These are phyloP conservation scores for Globisporangium parvum DNA, from an alignment of 352 stramenopile genomes.

Conservation along the genomic window DNA sequence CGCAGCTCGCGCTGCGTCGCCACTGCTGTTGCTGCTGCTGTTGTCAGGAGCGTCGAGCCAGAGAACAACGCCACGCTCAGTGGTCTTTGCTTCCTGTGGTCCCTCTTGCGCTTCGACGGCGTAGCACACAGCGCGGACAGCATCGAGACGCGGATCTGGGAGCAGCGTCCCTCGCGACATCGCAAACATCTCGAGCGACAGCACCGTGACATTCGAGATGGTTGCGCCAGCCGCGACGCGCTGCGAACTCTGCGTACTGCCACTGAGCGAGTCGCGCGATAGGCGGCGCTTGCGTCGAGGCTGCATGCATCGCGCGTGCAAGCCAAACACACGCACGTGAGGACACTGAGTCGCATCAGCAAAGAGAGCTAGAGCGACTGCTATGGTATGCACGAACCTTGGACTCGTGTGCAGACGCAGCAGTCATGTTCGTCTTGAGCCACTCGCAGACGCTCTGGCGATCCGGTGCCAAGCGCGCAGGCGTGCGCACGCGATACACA, in stretches of 20 bases:
- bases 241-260: not conserved
- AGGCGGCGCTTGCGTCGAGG: not conserved
- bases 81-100: slow-evolving; percentile 35
- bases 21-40: slow-evolving; percentile 7
- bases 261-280: not conserved
- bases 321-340: not conserved
- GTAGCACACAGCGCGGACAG: slow-evolving; percentile 59
- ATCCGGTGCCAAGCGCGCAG: slow-evolving; percentile 31
- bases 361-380: not conserved
- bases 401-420: not conserved
- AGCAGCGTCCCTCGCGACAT: slow-evolving; percentile 49
- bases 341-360: not conserved
- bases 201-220: slow-evolving; percentile 67
- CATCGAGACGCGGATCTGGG: slow-evolving; percentile 63
- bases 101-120: slow-evolving; percentile 73
- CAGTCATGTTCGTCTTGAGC: slow-evolving; percentile 16
- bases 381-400: slow-evolving; percentile 15
- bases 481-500: slow-evolving; percentile 31
- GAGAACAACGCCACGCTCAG: slow-evolving; percentile 48
- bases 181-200: slow-evolving; percentile 76
- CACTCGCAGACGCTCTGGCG: slow-evolving; percentile 22
- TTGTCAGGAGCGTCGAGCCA: slow-evolving; percentile 10
- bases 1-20: not conserved
- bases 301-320: not conserved
- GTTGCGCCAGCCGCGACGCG: slow-evolving; percentile 13